Base-by-base conservation (phyloP, 805 yeast species). In the Kodamaea kaohsiungensis region DNA sequence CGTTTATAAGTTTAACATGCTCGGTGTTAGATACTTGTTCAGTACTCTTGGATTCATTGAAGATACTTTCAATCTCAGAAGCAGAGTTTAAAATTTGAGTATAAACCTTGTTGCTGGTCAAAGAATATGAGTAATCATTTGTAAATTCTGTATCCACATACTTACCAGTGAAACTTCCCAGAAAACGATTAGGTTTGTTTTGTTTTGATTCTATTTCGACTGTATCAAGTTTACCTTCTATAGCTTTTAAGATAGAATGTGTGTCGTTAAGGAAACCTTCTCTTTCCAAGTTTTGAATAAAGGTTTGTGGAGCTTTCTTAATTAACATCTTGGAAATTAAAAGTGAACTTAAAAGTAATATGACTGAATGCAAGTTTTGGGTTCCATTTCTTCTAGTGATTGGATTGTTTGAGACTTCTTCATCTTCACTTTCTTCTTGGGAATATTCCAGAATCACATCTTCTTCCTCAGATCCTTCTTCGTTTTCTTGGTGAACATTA, bases 231-330 rank as follows among this genome's bases (percentile, higher is more conserved):
- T 48, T 27, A 51, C 60, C 48, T 60, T 61, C 49, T 61, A 55
- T 46, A 61, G 49, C 58, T 22, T 67, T 69, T 8, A 71, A 52
- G 2, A 83, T 67, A 0, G 62, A 55, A 1, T 69, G 59, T 8
- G 80, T 72, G 62, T 86, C 89, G 15, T 77, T 68, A 3, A 86
- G 65, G n/a, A 88, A 67, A 0, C 97, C 97, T 61, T 90, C 96
- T 53, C 88, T 79, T 60, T 82, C 87, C 57, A 90, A 82, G 7
- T 73, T 76, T 0, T 65, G 61, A 5, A 84, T 62, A 53, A 81
- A 85, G 0, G 66, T 55, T 0, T 68, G 70, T 0, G 86, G 78
- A 15, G 78, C 69, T 45, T 77, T 75, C 5, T 67, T 65, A 0
- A 83, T 68, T 49, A 89, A 64, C 1, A 66, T 56, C 7, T 75